Percentiles rank a stretch among this genome's conserved stretches.
phyloP scores from a whole-genome alignment of 73 alveolate species.

The Breviolum minutum region DNA sequence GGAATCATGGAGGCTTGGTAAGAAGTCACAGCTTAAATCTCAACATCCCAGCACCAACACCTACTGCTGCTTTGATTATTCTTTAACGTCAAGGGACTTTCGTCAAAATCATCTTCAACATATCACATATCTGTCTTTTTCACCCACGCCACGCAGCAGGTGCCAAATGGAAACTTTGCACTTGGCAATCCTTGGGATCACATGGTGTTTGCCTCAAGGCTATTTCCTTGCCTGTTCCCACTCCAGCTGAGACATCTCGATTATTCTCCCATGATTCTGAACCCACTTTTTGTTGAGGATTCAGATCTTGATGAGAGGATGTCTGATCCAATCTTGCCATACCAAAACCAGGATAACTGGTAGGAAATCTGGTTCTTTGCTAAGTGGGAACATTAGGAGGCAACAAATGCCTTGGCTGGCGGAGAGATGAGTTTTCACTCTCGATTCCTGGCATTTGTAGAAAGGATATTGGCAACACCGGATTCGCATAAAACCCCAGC shows the following conservation, averaged over 20 bases:
- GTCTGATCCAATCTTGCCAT: no score
- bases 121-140: no score
- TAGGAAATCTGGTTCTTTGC: not conserved
- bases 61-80: not conserved
- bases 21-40: not conserved
- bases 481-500: no score
- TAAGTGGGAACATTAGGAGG: not conserved
- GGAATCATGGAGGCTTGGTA: not conserved
- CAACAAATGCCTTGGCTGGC: not conserved
- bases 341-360: not conserved
- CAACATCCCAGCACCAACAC: not conserved
- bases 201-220: no score
- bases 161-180: conserved; percentile 24
- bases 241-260: no score
- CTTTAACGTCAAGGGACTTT: not conserved
- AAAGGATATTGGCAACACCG: no score
- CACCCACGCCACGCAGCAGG: not conserved
- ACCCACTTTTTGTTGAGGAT: no score
- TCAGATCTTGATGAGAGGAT: no score
- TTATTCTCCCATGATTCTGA: no score
- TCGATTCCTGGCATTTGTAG: conserved; percentile 9
- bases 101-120: no score
- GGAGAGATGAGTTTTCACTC: conserved; percentile 55
- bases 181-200: not conserved
- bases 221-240: no score